phyloP scores from a whole-genome alignment of 331 rosid genomes.

The Quercus phellos region DNA sequence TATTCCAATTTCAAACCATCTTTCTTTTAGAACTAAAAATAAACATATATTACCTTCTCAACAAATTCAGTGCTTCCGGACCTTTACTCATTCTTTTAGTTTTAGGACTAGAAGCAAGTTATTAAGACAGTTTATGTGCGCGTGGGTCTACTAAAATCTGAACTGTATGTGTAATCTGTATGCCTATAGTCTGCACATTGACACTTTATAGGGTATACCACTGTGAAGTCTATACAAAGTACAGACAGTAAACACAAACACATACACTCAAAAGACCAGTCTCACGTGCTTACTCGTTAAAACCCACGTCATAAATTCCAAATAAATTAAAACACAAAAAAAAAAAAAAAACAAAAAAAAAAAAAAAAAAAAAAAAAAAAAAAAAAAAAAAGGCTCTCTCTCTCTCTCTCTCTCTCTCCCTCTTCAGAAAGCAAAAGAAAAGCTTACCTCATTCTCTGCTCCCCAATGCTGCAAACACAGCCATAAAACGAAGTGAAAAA shows the following conservation, averaged over 20 bases:
- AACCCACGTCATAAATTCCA: constrained; percentile 19
- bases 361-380: background rate
- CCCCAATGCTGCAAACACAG: constrained; percentile 32
- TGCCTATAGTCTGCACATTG: constrained; percentile 16
- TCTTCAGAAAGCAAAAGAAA: constrained; percentile 46
- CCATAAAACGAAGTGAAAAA: constrained; percentile 41
- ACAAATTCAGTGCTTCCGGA: fast-evolving
- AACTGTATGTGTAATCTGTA: background rate
- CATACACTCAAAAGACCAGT: background rate
- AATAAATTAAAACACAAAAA: background rate
- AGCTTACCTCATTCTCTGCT: constrained; percentile 22
- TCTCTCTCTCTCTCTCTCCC: constrained; percentile 2
- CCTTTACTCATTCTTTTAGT: too few species aligned
- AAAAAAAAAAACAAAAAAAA: constrained; percentile 7
- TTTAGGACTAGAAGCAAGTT: too few species aligned
- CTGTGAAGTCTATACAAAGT: background rate
- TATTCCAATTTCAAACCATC: too few species aligned
- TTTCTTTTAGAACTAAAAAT: fast-evolving
- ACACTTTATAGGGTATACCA: background rate
- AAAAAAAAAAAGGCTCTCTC: background rate
- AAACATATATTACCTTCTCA: too few species aligned
- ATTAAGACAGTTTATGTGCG: background rate
- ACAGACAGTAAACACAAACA: too few species aligned
- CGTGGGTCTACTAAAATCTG: constrained; percentile 1
- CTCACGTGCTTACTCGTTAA: constrained; percentile 17